Base-by-base conservation (phyloP, 2,329 filamentous ascomycete genomes). In the Epicoccum nigrum region DNA sequence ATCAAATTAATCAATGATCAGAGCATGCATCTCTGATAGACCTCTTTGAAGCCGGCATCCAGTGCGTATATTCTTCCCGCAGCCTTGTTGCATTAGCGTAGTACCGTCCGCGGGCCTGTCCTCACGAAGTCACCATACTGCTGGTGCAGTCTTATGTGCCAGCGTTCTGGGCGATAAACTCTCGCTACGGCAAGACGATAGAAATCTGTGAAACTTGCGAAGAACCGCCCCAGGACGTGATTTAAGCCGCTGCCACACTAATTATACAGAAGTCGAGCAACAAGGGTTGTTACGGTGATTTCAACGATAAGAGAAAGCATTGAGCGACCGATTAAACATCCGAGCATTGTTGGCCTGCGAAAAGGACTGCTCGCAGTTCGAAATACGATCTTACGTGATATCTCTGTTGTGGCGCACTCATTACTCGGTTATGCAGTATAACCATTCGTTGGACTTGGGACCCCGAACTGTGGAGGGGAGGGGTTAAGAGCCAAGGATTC, bases 31-130 rank as follows among this genome's bases (percentile, higher is more conserved):
- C 17, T 45, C 67, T 45, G 69, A 34, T 39, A 7, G 15, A 55
- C 56, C 45, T 59, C 57, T 0, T 47, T 27, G 23, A 51, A 60
- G 4, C 51, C 54, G 21, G 48, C 32, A 28, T 57, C 55, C 16
- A 55, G 41, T 2, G 51, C 49, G 25, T 58, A 58, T 15, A 58
- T 56, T 30, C 51, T 54, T 33, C 52, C 54, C 2, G 50, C 52
- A 4, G 77, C 87, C 45, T 82, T 81, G 0, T 88, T 86, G 56
- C 88, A 81, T 1, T 86, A 81, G 60, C 92, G 89, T 0, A 86
- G 88, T 59, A 94, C 80, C 60, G 94, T 90, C 62, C 90, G 85
- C 0, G 91, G 91, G 63, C 90, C 87, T 59, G 95, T 87, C 17
- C 91, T 82, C 16, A 95, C 86, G 0, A 95, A 75, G 9, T 85